phyloP scores from a whole-genome alignment of 176 grass and related monocot genomes.

The Phyllostachys edulis region DNA sequence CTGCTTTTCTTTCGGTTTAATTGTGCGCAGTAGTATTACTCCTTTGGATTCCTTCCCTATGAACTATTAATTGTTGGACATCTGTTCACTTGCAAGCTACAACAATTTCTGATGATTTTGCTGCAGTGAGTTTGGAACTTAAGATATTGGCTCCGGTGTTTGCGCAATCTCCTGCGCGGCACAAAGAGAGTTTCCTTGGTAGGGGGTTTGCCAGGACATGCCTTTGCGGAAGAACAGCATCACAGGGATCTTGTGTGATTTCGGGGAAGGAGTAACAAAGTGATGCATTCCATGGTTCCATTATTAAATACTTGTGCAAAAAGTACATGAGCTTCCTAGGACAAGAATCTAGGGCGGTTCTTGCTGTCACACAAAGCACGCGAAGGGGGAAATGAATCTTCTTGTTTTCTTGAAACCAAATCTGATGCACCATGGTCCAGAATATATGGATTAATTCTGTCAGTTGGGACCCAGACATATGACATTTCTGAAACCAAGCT shows the following conservation, averaged over 20 bases:
- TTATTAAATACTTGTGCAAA: neutral
- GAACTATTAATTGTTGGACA: neutral
- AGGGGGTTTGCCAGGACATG: neutral
- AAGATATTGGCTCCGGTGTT: neutral
- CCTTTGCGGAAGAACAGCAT: neutral
- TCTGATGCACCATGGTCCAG: neutral
- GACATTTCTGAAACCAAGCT: neutral
- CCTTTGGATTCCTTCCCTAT: neutral
- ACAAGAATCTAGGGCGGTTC: neutral
- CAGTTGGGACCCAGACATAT: neutral
- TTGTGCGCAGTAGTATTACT: neutral
- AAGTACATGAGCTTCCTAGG: slow-evolving; percentile 15
- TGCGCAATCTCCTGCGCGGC: neutral
- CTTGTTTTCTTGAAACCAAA: slow-evolving; percentile 25
- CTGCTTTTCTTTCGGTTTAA: neutral
- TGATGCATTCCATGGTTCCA: neutral
- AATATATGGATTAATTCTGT: neutral
- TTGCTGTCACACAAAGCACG: slow-evolving; percentile 36
- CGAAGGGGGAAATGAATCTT: neutral
- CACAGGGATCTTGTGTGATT: slow-evolving; percentile 7
- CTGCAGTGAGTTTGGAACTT: neutral
- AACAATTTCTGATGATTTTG: neutral
- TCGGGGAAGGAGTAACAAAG: neutral
- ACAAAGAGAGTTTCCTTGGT: neutral
- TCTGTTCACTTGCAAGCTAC: neutral